Evolutionary conservation across 2,329 filamentous ascomycete species (phyloP).

Genomic region (Penicillium sp.): DNA sequence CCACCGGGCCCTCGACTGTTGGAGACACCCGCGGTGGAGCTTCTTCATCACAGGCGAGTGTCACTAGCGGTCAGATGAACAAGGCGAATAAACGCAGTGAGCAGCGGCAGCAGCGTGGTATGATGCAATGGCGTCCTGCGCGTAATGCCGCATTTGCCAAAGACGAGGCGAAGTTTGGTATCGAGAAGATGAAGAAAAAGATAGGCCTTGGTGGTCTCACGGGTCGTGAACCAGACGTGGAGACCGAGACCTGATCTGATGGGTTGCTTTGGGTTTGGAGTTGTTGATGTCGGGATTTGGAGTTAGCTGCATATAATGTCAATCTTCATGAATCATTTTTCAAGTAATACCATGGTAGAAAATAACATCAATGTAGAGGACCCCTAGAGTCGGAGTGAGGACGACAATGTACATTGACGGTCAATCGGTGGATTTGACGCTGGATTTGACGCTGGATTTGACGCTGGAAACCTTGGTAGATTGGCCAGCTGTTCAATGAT

Average conservation of each 20-base stretch:
- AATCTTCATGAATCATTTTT: neutral
- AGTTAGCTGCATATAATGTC: neutral
- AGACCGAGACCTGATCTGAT: constrained; percentile 62
- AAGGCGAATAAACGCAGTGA: constrained; percentile 52
- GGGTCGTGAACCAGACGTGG: constrained; percentile 83
- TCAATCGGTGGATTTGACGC: no score
- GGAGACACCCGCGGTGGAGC: constrained; percentile 16
- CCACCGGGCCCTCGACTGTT: constrained; percentile 17
- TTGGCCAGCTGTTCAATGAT: no score
- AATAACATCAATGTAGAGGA: no score
- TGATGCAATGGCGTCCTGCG: constrained; percentile 95
- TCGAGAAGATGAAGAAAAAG: constrained; percentile 74
- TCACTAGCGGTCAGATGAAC: constrained; percentile 26
- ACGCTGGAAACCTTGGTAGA: no score
- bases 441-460: no score
- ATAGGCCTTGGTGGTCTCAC: constrained; percentile 66
- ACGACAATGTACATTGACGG: no score
- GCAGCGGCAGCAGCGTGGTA: constrained; percentile 79
- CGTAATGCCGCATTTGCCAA: constrained; percentile 85
- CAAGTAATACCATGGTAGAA: neutral
- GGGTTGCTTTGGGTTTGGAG: neutral
- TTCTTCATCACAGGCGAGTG: constrained; percentile 15
- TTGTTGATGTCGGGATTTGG: neutral
- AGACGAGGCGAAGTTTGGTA: constrained; percentile 77
- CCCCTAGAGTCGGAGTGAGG: neutral